Conservation (phyloP, 495 filamentous ascomycete species). For the Hypoxylon intermedium region DNA sequence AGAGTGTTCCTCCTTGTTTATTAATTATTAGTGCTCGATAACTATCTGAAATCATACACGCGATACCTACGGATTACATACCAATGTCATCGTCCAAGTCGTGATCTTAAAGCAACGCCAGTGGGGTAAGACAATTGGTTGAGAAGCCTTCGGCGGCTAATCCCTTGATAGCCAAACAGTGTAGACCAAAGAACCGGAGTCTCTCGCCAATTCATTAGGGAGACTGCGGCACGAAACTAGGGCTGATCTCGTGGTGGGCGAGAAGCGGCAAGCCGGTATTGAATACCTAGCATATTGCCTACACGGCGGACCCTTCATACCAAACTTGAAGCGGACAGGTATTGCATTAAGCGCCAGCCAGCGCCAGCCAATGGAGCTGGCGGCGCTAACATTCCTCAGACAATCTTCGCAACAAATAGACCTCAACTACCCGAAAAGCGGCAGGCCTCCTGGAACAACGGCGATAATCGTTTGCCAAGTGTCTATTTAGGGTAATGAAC, state of each 20-base stretch:
- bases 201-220: neutral
- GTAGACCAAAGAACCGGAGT: neutral
- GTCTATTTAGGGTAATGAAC: neutral
- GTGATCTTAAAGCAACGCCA: slow-evolving; percentile 21
- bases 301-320: neutral
- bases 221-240: neutral
- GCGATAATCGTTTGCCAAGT: neutral
- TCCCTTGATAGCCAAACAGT: slow-evolving; percentile 11
- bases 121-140: slow-evolving; percentile 31
- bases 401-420: slow-evolving; percentile 25
- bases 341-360: slow-evolving; percentile 20
- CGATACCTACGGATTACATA: neutral
- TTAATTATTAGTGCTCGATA: neutral
- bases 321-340: neutral
- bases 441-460: slow-evolving; percentile 10
- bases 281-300: slow-evolving; percentile 6
- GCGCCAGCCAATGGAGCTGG: slow-evolving; percentile 17
- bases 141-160: slow-evolving; percentile 22
- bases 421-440: slow-evolving; percentile 7
- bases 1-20: neutral
- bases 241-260: neutral
- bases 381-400: slow-evolving; percentile 25
- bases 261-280: neutral
- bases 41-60: too few relatives aligned
- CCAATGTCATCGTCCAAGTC: slow-evolving; percentile 1